phyloP scores from a whole-genome alignment of 257 asterid species.

The Verbena officinalis region DNA sequence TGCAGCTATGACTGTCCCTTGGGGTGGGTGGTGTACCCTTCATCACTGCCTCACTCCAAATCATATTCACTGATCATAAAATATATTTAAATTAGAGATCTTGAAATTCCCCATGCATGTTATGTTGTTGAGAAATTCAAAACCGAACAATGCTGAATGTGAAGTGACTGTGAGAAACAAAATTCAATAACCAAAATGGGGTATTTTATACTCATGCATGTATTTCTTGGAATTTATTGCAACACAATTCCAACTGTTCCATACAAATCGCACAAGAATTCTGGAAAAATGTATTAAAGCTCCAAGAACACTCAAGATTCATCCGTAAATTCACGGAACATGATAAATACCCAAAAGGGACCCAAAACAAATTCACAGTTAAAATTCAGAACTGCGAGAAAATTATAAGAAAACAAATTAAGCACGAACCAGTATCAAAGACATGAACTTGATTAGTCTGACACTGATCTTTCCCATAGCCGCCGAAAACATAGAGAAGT shows the following conservation, averaged over 20 bases:
- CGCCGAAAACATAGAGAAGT: conserved; percentile 94
- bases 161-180: neutral
- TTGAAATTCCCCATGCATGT: neutral
- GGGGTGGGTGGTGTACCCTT: conserved; percentile 77
- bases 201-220: neutral
- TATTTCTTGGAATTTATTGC: neutral
- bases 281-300: conserved; percentile 13
- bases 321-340: conserved; percentile 10
- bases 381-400: neutral
- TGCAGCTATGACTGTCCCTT: conserved; percentile 96
- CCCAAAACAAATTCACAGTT: neutral
- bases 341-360: neutral
- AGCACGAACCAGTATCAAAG: conserved; percentile 65
- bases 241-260: conserved; percentile 5
- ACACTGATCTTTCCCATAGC: conserved; percentile 82
- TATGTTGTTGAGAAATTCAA: conserved; percentile 12
- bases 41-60: conserved; percentile 73
- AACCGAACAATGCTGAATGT: conserved; percentile 3
- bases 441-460: conserved; percentile 94
- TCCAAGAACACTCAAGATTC: neutral
- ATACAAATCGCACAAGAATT: neutral
- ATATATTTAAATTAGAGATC: conserved; percentile 26
- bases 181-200: neutral
- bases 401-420: neutral
- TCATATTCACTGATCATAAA: conserved; percentile 57